Percentiles rank a stretch among this genome's conserved stretches.
These are phyloP conservation scores for Escovopsis sp. DNA, from an alignment of 2,329 filamentous ascomycete genomes.

Conservation along the genomic window DNA sequence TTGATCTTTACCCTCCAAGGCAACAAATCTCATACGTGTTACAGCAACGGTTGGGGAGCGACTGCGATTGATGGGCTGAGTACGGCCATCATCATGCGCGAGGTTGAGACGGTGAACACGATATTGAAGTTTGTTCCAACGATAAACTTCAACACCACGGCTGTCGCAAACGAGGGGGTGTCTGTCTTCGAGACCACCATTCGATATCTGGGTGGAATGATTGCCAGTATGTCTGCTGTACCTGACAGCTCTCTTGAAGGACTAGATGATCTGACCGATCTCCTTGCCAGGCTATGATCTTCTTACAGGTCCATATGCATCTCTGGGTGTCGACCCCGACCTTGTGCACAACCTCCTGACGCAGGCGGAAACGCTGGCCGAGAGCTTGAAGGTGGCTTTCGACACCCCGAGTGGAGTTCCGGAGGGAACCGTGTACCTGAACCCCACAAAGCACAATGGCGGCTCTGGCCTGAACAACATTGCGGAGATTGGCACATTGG, in stretches of 20 bases:
- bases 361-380: constrained; percentile 55
- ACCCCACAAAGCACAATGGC: constrained; percentile 32
- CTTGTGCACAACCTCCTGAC: constrained; percentile 45
- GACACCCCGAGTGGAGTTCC: constrained; percentile 63
- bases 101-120: constrained; percentile 49
- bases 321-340: constrained; percentile 27
- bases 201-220: constrained; percentile 66
- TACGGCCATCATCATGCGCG: constrained; percentile 65
- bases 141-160: constrained; percentile 55
- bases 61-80: constrained; percentile 68
- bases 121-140: constrained; percentile 57
- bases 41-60: constrained; percentile 71
- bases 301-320: constrained; percentile 48
- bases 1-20: not conserved
- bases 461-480: constrained; percentile 49
- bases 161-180: constrained; percentile 31
- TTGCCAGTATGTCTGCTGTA: constrained; percentile 42
- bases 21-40: not conserved
- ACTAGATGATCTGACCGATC: not conserved
- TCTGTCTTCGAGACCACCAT: constrained; percentile 87
- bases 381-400: constrained; percentile 64
- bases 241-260: too few relatives aligned
- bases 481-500: constrained; percentile 62
- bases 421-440: constrained; percentile 51
- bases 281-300: constrained; percentile 46